These are phyloP conservation scores for Neurospora cerealis DNA, from an alignment of 495 filamentous ascomycete species.

Conservation along the genomic window DNA sequence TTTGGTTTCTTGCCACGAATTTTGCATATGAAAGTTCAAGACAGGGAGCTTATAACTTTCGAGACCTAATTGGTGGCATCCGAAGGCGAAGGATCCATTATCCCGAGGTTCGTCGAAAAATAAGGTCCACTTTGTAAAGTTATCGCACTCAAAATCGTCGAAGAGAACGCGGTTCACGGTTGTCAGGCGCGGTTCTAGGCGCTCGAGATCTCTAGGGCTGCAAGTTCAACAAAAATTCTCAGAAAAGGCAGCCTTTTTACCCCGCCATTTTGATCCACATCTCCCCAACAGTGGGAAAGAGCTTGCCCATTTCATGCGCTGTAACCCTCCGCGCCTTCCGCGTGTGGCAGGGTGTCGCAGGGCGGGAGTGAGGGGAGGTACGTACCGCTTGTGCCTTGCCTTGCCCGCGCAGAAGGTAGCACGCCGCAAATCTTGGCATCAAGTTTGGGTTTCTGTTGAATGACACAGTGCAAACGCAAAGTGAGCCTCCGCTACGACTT, in stretches of 20 bases:
- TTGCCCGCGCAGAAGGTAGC: neutral
- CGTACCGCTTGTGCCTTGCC: neutral
- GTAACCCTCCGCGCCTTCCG: neutral
- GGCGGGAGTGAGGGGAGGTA: neutral
- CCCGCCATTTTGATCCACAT: slow-evolving; percentile 5
- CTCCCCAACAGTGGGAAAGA: slow-evolving; percentile 12
- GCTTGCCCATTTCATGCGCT: slow-evolving; percentile 10
- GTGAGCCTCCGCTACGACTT: neutral
- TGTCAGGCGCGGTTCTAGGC: neutral
- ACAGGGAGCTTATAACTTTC: neutral
- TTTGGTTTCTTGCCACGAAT: neutral
- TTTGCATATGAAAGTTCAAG: neutral
- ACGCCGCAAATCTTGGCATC: neutral
- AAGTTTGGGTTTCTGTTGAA: neutral
- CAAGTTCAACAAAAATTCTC: slow-evolving; percentile 4
- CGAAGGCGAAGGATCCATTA: neutral
- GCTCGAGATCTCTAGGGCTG: neutral
- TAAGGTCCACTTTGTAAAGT: neutral
- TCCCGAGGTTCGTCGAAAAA: neutral
- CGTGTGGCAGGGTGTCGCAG: neutral
- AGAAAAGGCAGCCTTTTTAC: neutral
- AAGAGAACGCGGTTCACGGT: neutral
- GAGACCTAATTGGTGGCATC: neutral
- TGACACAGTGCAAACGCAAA: neutral
- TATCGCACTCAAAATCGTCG: neutral